These are phyloP conservation scores for Pseudonitzschia pungens DNA, from an alignment of 108 stramenopile species.

Conservation along the genomic window DNA sequence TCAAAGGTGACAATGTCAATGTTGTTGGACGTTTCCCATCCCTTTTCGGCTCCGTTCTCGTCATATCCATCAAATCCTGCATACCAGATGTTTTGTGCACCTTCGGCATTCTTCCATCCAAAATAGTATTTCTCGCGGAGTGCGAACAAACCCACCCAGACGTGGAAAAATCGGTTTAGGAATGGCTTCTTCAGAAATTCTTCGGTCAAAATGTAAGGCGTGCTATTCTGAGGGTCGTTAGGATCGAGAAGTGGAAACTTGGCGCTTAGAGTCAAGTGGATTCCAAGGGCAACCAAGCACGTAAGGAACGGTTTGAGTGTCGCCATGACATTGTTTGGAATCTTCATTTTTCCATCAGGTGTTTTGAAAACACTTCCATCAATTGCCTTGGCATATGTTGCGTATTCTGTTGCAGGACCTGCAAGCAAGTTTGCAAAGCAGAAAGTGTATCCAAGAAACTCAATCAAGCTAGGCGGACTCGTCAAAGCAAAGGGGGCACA, in stretches of 20 bases:
- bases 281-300: slow-evolving; percentile 68
- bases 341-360: slow-evolving; percentile 65
- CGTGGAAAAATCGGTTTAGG: slow-evolving; percentile 62
- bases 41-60: slow-evolving; percentile 75
- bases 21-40: slow-evolving; percentile 90
- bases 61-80: slow-evolving; percentile 93
- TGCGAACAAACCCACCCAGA: slow-evolving; percentile 84
- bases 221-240: slow-evolving; percentile 73
- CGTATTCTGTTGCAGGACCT: slow-evolving; percentile 90
- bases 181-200: slow-evolving; percentile 66
- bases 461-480: slow-evolving; percentile 79
- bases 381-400: slow-evolving; percentile 66
- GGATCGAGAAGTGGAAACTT: slow-evolving; percentile 81
- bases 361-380: slow-evolving; percentile 77
- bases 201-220: slow-evolving; percentile 60
- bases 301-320: slow-evolving; percentile 70
- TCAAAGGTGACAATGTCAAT: slow-evolving; percentile 93
- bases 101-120: slow-evolving; percentile 96
- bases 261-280: slow-evolving; percentile 68
- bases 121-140: slow-evolving; percentile 96
- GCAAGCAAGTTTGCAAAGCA: slow-evolving; percentile 93
- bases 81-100: slow-evolving; percentile 89
- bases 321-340: slow-evolving; percentile 76
- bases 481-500: slow-evolving; percentile 78
- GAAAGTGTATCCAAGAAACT: slow-evolving; percentile 95